Evolutionary conservation across 768 basidiomycete genomes (phyloP), one percentile per base, ranked within the genome.

Genomic region (Gloeophyllum trabeum): DNA sequence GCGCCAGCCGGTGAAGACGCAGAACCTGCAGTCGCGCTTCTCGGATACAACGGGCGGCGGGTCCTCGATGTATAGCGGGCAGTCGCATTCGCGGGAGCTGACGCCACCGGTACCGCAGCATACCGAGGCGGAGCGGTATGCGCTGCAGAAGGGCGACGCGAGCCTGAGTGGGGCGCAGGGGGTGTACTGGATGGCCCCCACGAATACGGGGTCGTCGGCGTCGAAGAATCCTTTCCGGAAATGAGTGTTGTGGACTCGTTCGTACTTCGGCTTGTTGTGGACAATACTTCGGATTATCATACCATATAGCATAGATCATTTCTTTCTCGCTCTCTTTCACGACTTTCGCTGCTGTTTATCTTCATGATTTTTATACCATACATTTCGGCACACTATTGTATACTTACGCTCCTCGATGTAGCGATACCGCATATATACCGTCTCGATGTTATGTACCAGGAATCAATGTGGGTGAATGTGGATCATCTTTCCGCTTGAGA

Each of bases 1-100:
- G n/a, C 71, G 83, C n/a, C 73, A 79, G 58, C 81, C 84, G 16
- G 67, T 84, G 48, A 63, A 64, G 10, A 32, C 28, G 28, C n/a
- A n/a, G n/a, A 32, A 32, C 16, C 28, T 32, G 10, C 10, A 32
- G 10, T 32, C 28, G 28, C 28, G 28, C 10, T 32, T 32, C 28
- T 32, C 28, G 28, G n/a, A n/a, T n/a, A n/a, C n/a, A n/a, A 10
- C 28, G 10, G 10, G 10, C 28, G 28, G 16, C 28, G 10, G 16
- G 16, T 32, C 28, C 28, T 32, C 28, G 28, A 32, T 32, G 28
- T 32, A 32, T 32, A 32, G 28, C 16, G n/a, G n/a, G n/a, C n/a
- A n/a, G n/a, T 32, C 28, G 10, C 10, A 10, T 10, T 10, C 28
- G 28, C 10, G 28, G 28, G 28, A 32, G 28, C 16, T 32, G 28